Evolutionary conservation across 2,329 filamentous ascomycete genomes (phyloP).

Genomic region (Neofusicoccum parvum): DNA sequence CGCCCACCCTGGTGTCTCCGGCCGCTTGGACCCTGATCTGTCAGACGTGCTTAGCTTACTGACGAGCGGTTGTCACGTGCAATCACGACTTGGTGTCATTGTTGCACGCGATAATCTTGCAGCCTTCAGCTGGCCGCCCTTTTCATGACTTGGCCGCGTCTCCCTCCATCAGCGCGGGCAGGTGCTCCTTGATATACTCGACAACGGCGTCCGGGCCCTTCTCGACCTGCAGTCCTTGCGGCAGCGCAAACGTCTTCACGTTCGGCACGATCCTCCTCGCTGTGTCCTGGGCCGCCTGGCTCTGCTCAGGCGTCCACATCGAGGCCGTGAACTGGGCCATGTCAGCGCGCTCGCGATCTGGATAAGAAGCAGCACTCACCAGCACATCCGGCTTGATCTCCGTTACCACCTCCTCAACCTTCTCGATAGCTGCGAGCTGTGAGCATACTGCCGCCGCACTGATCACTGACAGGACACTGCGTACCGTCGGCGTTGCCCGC

Average conservation of each 20-base stretch:
- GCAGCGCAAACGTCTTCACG: conserved; percentile 56
- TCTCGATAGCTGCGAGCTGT: conserved; percentile 43
- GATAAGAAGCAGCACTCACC: conserved; percentile 40
- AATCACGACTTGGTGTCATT: not conserved
- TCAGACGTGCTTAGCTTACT: not conserved
- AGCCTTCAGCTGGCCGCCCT: not conserved
- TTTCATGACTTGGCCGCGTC: not conserved
- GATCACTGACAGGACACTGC: conserved; percentile 26
- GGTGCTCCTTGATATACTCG: conserved; percentile 51
- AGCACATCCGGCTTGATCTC: conserved; percentile 57
- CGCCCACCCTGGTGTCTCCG: not conserved
- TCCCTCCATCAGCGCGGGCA: conserved; percentile 36
- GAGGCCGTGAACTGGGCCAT: conserved; percentile 60
- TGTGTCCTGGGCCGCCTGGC: conserved; percentile 47
- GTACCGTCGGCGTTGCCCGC: conserved; percentile 64
- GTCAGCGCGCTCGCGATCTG: not conserved
- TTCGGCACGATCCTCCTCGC: conserved; percentile 50
- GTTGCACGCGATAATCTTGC: not conserved
- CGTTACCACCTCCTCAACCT: conserved; percentile 57
- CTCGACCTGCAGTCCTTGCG: conserved; percentile 57
- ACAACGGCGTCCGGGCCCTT: conserved; percentile 59
- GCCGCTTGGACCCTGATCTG: conserved; percentile 1
- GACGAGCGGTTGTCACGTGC: not conserved
- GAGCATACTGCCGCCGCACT: not conserved
- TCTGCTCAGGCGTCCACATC: conserved; percentile 58